Conservation (phyloP, 2,329 filamentous ascomycete species). For the Cladosporium halotolerans region DNA sequence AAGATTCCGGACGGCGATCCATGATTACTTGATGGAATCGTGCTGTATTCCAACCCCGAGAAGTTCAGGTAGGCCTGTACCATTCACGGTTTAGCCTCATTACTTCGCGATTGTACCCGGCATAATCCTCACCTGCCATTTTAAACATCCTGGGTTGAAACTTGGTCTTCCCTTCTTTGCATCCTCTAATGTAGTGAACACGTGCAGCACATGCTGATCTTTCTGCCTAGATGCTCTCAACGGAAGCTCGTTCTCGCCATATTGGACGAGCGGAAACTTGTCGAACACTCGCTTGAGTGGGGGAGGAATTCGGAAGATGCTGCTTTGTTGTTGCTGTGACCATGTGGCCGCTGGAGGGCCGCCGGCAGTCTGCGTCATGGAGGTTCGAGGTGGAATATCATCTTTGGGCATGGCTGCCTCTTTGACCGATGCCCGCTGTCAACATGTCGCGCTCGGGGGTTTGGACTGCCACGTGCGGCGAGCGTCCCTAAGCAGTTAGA, state of each 20-base stretch:
- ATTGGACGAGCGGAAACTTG: constrained; percentile 69
- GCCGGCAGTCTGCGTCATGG: constrained; percentile 12
- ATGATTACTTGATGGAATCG: constrained; percentile 78
- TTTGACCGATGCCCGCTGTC: background rate
- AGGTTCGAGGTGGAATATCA: constrained; percentile 4
- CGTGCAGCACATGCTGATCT: constrained; percentile 58
- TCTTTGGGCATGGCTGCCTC: constrained; percentile 1
- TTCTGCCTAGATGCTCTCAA: constrained; percentile 47
- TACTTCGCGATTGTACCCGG: background rate
- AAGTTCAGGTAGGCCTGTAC: constrained; percentile 77
- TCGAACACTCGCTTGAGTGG: constrained; percentile 81
- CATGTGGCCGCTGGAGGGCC: constrained; percentile 13
- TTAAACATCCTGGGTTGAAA: constrained; percentile 88
- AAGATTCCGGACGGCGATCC: constrained; percentile 83
- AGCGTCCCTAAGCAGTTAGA: background rate
- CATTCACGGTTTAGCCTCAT: background rate
- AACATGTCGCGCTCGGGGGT: constrained; percentile 1
- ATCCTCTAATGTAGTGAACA: constrained; percentile 66
- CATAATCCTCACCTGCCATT: constrained; percentile 72
- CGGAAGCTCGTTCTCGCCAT: constrained; percentile 70
- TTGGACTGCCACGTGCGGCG: background rate
- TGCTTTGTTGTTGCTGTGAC: constrained; percentile 7
- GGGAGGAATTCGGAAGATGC: constrained; percentile 55
- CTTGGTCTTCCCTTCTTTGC: constrained; percentile 60
- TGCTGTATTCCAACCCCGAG: constrained; percentile 59